phyloP scores from a whole-genome alignment of 169 alveolate species.

The Cryptosporidium canis region DNA sequence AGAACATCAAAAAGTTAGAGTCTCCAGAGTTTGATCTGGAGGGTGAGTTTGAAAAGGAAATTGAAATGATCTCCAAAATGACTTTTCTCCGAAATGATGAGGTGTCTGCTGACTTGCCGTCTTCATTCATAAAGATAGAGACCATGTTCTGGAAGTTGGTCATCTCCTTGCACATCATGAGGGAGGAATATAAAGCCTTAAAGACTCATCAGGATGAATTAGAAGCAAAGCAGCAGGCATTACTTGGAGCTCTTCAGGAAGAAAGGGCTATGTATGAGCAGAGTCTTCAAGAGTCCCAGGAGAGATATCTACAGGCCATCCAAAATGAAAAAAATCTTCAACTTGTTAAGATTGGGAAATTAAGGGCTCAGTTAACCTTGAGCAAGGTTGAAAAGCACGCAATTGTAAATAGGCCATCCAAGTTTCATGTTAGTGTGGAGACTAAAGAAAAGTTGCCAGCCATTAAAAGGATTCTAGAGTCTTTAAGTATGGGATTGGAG shows the following conservation, averaged over 20 bases:
- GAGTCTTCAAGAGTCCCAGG: neutral
- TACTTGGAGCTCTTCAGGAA: neutral
- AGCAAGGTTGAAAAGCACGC: constrained; percentile 16
- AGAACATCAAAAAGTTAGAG: neutral
- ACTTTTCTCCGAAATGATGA: neutral
- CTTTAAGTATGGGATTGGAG: constrained; percentile 24
- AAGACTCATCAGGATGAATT: neutral
- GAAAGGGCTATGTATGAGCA: neutral
- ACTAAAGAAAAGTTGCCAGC: neutral
- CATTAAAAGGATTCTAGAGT: neutral
- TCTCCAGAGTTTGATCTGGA: constrained; percentile 30
- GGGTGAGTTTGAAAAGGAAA: constrained; percentile 46
- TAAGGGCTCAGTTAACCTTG: constrained; percentile 25
- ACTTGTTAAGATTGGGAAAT: constrained; percentile 2
- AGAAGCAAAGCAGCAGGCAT: neutral
- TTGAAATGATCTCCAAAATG: constrained; percentile 33
- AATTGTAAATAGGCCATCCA: neutral
- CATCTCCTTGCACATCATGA: constrained; percentile 15
- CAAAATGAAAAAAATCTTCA: neutral
- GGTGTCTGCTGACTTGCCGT: neutral
- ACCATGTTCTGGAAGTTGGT: constrained; percentile 56
- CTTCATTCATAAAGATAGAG: constrained; percentile 41
- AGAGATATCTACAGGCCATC: neutral
- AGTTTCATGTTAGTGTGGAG: neutral
- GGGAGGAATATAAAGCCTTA: constrained; percentile 39